phyloP scores from a whole-genome alignment of 2,329 filamentous ascomycete species.

The Ceratocystis huliohia region DNA sequence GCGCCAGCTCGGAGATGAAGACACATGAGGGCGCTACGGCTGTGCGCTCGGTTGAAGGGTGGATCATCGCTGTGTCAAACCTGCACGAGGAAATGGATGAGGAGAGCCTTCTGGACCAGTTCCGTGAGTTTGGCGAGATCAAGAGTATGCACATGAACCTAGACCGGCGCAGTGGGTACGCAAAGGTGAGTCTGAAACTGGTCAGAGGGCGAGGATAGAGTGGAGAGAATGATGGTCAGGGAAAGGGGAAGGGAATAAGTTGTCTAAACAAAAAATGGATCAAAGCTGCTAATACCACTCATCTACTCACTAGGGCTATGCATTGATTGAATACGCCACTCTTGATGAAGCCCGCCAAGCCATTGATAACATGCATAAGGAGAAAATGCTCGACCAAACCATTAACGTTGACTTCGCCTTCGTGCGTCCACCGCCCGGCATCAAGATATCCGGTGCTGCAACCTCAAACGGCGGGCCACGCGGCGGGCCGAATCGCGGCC shows the following conservation, averaged over 20 bases:
- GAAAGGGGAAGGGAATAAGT: background rate
- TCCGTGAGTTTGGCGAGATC: constrained; percentile 74
- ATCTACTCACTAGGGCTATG: constrained; percentile 51
- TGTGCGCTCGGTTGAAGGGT: constrained; percentile 77
- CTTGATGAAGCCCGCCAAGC: constrained; percentile 68
- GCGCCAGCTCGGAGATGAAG: constrained; percentile 47
- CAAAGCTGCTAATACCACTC: background rate
- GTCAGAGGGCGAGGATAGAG: no score
- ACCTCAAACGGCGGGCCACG: constrained; percentile 28
- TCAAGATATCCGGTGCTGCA: constrained; percentile 26
- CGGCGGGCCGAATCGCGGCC: constrained; percentile 25
- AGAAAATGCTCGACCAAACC: constrained; percentile 70
- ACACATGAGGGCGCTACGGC: constrained; percentile 64
- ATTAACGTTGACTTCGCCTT: constrained; percentile 75
- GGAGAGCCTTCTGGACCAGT: constrained; percentile 68
- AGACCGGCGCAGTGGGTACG: constrained; percentile 70
- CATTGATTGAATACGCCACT: constrained; percentile 71
- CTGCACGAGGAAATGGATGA: constrained; percentile 80
- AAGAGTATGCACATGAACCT: constrained; percentile 78
- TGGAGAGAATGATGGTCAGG: background rate
- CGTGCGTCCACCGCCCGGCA: constrained; percentile 61
- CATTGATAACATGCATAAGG: constrained; percentile 64
- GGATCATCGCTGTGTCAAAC: constrained; percentile 79
- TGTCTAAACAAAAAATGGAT: background rate
- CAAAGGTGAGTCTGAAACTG: constrained; percentile 47